These are phyloP conservation scores for Phialocephala sp. DNA, from an alignment of 2,329 filamentous ascomycete species.

Conservation along the genomic window DNA sequence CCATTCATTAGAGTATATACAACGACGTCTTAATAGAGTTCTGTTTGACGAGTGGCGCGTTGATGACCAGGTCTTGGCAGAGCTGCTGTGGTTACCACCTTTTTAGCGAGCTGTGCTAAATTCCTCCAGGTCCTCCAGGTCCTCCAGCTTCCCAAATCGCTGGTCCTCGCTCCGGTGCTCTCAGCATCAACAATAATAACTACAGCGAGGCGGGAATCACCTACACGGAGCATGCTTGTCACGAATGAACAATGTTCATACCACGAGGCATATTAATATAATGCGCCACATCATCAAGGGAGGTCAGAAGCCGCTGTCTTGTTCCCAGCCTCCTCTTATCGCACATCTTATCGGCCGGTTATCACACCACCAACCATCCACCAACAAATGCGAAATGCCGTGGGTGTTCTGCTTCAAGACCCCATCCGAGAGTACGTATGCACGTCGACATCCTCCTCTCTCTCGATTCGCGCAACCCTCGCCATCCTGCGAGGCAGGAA, in stretches of 20 bases:
- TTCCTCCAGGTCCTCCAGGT: background rate
- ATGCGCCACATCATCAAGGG: background rate
- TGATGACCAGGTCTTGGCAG: background rate
- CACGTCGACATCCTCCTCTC: background rate
- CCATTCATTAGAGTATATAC: background rate
- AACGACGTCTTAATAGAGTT: slow-evolving; percentile 1
- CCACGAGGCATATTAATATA: background rate
- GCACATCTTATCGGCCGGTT: background rate
- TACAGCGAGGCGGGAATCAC: background rate
- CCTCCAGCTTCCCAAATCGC: background rate
- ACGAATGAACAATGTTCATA: background rate
- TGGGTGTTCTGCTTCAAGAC: background rate
- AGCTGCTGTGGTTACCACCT: background rate
- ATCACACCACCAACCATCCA: background rate
- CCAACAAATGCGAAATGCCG: background rate
- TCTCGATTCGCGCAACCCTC: background rate
- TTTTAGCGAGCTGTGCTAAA: background rate
- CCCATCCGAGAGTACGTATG: background rate
- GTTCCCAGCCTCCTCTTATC: background rate
- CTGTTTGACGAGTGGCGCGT: background rate
- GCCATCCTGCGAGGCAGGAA: background rate
- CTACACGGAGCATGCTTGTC: background rate
- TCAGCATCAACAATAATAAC: background rate
- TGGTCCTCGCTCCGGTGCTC: background rate
- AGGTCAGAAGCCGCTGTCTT: background rate